Evolutionary conservation across 805 yeast genomes (phyloP).

Genomic region (Saccharomycopsis amapae): DNA sequence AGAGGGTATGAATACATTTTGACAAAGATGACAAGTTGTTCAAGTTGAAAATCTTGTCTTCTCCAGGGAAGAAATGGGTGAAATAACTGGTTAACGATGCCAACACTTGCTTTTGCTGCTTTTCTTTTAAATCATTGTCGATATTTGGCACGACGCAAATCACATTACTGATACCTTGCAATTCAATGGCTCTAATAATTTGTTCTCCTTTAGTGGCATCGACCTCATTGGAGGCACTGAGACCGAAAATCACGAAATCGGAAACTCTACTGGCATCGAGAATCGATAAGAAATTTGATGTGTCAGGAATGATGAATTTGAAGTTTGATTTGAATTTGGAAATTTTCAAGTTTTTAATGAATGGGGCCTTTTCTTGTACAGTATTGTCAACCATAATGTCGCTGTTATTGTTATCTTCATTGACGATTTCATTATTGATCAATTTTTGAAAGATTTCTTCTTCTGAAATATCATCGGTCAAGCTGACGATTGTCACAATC

Average conservation of each 20-base stretch:
- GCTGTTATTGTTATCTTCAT: not conserved
- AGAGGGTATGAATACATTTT: conserved; percentile 64
- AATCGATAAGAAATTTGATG: conserved; percentile 55
- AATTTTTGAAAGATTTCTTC: not conserved
- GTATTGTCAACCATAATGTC: not conserved
- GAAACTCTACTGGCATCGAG: conserved; percentile 85
- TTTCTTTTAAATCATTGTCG: conserved; percentile 60
- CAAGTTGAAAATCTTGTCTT: conserved; percentile 67
- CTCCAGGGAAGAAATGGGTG: conserved; percentile 71
- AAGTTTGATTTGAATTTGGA: conserved; percentile 68
- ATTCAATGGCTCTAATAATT: conserved; percentile 75
- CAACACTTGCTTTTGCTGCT: conserved; percentile 64
- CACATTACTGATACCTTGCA: conserved; percentile 85
- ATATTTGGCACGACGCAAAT: conserved; percentile 75
- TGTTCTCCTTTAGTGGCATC: conserved; percentile 79
- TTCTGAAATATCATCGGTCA: conserved; percentile 63
- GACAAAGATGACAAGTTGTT: conserved; percentile 63
- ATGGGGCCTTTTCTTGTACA: not conserved
- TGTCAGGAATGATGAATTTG: conserved; percentile 67
- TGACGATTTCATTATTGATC: not conserved
- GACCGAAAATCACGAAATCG: conserved; percentile 83
- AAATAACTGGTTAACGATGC: conserved; percentile 60
- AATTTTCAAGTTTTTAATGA: conserved; percentile 44
- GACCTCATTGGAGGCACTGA: conserved; percentile 82
- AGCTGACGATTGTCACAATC: conserved; percentile 71